Evolutionary conservation across 1,284 basidiomycete genomes (phyloP).

Genomic region (Moesziomyces antarcticus): DNA sequence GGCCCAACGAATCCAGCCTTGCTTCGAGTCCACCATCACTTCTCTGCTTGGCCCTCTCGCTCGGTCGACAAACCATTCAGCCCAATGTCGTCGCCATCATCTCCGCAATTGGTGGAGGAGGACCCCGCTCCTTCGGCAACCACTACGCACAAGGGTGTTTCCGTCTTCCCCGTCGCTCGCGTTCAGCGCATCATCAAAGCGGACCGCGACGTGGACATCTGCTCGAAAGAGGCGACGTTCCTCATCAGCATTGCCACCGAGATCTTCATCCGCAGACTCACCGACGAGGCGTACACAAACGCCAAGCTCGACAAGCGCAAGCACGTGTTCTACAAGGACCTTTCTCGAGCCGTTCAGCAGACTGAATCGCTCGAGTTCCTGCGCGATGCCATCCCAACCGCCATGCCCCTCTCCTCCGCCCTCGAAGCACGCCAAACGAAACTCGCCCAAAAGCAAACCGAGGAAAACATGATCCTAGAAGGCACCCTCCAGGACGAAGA

Average conservation of each 20-base stretch:
- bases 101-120: slow-evolving; percentile 5
- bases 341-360: slow-evolving; percentile 55
- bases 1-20: not conserved
- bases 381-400: slow-evolving; percentile 50
- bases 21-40: not conserved
- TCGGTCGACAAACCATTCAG: too few relatives aligned
- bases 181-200: slow-evolving; percentile 61
- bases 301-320: slow-evolving; percentile 59
- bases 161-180: slow-evolving; percentile 53
- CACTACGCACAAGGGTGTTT: slow-evolving; percentile 36
- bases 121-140: slow-evolving; percentile 9
- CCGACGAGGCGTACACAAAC: slow-evolving; percentile 56
- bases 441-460: slow-evolving; percentile 24
- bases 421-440: slow-evolving; percentile 45
- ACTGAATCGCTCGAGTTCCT: slow-evolving; percentile 56
- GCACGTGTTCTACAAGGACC: slow-evolving; percentile 56
- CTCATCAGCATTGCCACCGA: slow-evolving; percentile 59
- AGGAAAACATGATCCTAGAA: slow-evolving; percentile 44
- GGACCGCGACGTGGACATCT: slow-evolving; percentile 59
- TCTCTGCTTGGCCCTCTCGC: not conserved
- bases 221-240: slow-evolving; percentile 60
- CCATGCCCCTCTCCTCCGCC: slow-evolving; percentile 47
- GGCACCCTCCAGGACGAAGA: slow-evolving; percentile 37
- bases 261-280: slow-evolving; percentile 55
- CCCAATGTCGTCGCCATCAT: not conserved